These are phyloP conservation scores for Skeletonema marinoi DNA, from an alignment of 108 stramenopile genomes.

Conservation along the genomic window DNA sequence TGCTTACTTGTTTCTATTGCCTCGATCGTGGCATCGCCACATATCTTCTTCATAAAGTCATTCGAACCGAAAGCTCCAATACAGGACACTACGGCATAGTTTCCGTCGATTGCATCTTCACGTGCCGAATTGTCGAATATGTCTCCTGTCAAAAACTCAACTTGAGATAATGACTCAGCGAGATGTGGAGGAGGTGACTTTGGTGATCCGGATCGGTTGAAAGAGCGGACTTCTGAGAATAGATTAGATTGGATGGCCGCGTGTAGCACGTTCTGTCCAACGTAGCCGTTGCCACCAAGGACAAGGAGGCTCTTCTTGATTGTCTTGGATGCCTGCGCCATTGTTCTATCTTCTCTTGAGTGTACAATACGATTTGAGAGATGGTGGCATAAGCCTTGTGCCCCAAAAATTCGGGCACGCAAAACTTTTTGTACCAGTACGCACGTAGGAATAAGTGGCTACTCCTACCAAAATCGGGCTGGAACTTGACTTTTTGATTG, in stretches of 20 bases:
- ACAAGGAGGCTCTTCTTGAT: constrained; percentile 47
- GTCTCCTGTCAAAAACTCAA: constrained; percentile 65
- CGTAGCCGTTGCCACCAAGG: constrained; percentile 82
- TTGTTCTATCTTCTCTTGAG: neutral
- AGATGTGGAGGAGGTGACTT: constrained; percentile 12
- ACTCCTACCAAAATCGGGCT: too few species aligned
- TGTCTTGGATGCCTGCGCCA: neutral
- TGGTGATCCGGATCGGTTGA: constrained; percentile 68
- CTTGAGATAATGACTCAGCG: constrained; percentile 26
- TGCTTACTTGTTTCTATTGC: constrained; percentile 56
- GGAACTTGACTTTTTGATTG: too few species aligned
- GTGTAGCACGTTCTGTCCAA: constrained; percentile 73
- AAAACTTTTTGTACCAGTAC: too few species aligned
- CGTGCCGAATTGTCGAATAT: constrained; percentile 54
- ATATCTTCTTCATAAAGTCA: constrained; percentile 69
- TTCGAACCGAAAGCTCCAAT: constrained; percentile 79
- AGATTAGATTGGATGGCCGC: constrained; percentile 49
- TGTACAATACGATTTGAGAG: too few species aligned
- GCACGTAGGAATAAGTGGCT: too few species aligned
- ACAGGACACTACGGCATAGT: constrained; percentile 58
- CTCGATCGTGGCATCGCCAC: constrained; percentile 75
- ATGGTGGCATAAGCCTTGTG: too few species aligned
- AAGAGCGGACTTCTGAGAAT: constrained; percentile 52
- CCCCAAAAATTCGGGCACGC: too few species aligned
- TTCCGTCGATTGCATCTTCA: constrained; percentile 50